Base-by-base conservation (phyloP, 495 filamentous ascomycete genomes). In the Rhizodiscina lignyota region DNA sequence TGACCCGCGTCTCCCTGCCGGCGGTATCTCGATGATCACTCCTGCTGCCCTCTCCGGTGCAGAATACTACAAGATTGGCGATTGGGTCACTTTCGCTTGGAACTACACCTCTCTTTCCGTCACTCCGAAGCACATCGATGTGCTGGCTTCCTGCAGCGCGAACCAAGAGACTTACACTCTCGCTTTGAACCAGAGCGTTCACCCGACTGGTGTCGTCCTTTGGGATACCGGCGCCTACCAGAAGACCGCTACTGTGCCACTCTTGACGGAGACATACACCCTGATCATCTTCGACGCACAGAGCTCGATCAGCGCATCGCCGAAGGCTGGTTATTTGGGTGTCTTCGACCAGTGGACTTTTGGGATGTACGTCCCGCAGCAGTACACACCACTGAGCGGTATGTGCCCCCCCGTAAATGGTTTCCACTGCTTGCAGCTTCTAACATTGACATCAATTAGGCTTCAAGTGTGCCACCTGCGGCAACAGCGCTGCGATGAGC, bases 91-190 rank as follows among this genome's bases (percentile, higher is more conserved):
- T 1, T 87, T 87, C 55, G 75, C 61, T 0, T 97, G 87, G 86
- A 94, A 94, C 57, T 96, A 94, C 61, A 97, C 89, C 1, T 83
- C 78, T 30, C 62, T 97, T 26, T 68, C 68, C 20, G 74, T 74
- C 13, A 77, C 73, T 1, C 89, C 89, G 0, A 73, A 70, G 2
- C 76, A 71, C 21, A 58, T 97, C 45, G 80, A 97, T 45, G 70
- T 94, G 3, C 57, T 89, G 21, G 79, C 89, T 8, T 76, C 72
- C 18, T 91, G 82, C 71, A 73, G 71, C 24, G 50, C 59, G 35
- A 78, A 79, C 54, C 55, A 62, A 28, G 59, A 57, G 23, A 70
- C 66, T 17, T 86, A 83, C 48, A 81, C 79, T 3, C 59, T 86
- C 32, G 61, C 72, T 26, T 50, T 54, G 39, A 86, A 86, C 54